Conservation (phyloP, 345 rosid species). For the Bretschneidera sinensis region DNA sequence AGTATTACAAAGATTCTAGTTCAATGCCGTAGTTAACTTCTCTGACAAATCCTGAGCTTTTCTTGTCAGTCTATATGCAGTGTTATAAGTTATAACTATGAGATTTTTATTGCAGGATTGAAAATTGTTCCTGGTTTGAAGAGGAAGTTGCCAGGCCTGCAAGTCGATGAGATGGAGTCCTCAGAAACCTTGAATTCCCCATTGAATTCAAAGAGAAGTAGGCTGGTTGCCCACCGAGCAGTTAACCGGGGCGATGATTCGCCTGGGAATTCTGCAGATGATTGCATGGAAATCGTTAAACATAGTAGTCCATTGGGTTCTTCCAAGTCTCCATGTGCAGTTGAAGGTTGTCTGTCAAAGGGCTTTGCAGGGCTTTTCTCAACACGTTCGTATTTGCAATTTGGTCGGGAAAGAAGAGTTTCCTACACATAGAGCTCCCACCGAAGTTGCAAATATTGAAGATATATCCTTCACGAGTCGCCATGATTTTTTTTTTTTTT, state of each 20-base stretch:
- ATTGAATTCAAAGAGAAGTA: conserved; percentile 42
- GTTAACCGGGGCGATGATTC: conserved; percentile 21
- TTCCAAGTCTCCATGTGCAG: conserved; percentile 55
- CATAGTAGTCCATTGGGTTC: conserved; percentile 45
- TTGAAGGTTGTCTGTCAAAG: conserved; percentile 72
- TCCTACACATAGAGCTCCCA: conserved; percentile 30
- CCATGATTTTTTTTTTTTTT: too few species aligned
- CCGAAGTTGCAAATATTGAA: not conserved
- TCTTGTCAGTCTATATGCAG: not conserved
- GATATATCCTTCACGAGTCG: too few species aligned
- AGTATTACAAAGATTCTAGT: not conserved
- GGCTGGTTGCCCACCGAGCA: conserved; percentile 12
- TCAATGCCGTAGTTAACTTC: not conserved
- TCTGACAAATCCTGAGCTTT: not conserved
- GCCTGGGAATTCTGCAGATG: conserved; percentile 24
- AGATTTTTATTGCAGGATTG: conserved; percentile 46
- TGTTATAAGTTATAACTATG: conserved; percentile 14
- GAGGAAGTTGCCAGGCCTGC: conserved; percentile 46
- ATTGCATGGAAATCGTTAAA: conserved; percentile 42
- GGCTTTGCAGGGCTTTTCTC: conserved; percentile 86
- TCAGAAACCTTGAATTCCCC: conserved; percentile 24
- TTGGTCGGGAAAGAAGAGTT: conserved; percentile 40
- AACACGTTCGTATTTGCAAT: conserved; percentile 35
- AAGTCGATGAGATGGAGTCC: conserved; percentile 32
- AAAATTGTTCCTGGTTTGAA: conserved; percentile 70